phyloP scores from a whole-genome alignment of 768 basidiomycete species.

The Trametes cubensis region DNA sequence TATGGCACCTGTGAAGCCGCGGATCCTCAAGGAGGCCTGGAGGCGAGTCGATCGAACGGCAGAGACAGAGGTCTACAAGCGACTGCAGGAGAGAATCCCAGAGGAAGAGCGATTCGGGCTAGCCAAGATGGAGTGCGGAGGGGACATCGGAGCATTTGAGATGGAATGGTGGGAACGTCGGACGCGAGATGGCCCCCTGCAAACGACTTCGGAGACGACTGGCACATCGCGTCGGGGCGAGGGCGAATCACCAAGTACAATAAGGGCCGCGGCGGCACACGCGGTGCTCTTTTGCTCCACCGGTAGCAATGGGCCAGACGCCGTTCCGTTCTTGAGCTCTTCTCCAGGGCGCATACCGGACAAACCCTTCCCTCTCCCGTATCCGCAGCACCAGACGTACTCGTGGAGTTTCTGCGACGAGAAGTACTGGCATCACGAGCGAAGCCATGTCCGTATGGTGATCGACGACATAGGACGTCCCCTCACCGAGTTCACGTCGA shows the following conservation, averaged over 20 bases:
- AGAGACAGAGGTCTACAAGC: constrained; percentile 14
- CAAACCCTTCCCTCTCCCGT: not conserved
- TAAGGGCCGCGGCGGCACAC: not conserved
- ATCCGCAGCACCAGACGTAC: constrained; percentile 11
- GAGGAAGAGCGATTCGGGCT: not conserved
- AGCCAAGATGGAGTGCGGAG: constrained; percentile 1
- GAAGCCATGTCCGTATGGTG: constrained; percentile 21
- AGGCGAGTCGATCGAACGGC: constrained; percentile 8
- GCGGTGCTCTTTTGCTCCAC: not conserved
- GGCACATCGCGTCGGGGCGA: not conserved
- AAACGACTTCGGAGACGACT: not conserved
- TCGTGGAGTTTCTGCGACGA: not conserved
- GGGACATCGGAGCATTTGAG: constrained; percentile 10
- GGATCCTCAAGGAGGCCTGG: constrained; percentile 24
- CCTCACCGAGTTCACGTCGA: constrained; percentile 12
- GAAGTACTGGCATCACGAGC: not conserved
- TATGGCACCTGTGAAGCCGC: not conserved
- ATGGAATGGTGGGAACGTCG: constrained; percentile 6
- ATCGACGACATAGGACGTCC: constrained; percentile 12
- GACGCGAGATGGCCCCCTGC: not conserved
- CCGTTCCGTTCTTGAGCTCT: not conserved
- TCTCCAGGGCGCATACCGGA: not conserved
- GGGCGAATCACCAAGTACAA: not conserved
- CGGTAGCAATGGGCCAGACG: not conserved
- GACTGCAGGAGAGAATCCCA: not conserved